Evolutionary conservation across 148 eudicot genomes (phyloP).

Genomic region (Camellia granthamiana): DNA sequence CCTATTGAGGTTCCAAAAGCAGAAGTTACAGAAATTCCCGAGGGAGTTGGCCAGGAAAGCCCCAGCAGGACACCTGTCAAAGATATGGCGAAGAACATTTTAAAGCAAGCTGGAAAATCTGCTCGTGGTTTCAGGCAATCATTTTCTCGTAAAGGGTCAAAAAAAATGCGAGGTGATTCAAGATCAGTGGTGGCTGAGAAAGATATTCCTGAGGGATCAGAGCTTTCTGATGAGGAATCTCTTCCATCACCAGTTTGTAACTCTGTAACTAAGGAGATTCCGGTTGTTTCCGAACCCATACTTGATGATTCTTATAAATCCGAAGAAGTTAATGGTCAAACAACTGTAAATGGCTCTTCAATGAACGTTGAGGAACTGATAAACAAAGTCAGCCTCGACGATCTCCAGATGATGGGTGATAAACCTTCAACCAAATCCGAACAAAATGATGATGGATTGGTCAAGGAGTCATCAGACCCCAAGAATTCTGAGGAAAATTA

Average conservation of each 20-base stretch:
- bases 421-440: not conserved
- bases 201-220: constrained; percentile 23
- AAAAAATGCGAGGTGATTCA: constrained; percentile 17
- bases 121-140: constrained; percentile 42
- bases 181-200: constrained; percentile 12
- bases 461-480: not conserved
- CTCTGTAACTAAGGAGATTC: constrained; percentile 17
- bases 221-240: constrained; percentile 48
- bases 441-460: not conserved
- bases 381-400: not conserved
- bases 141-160: constrained; percentile 47
- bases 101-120: constrained; percentile 60
- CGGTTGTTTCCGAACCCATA: constrained; percentile 18
- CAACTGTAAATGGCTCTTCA: constrained; percentile 7
- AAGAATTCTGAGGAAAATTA: constrained; percentile 10
- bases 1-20: constrained; percentile 23
- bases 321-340: constrained; percentile 13
- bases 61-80: constrained; percentile 35
- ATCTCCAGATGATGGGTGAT: not conserved
- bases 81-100: constrained; percentile 47
- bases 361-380: not conserved
- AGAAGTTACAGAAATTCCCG: constrained; percentile 30
- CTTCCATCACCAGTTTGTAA: constrained; percentile 26
- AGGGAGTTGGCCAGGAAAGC: constrained; percentile 37
- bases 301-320: constrained; percentile 12